phyloP scores from a whole-genome alignment of 2,329 filamentous ascomycete species.

The Fusarium sp. region DNA sequence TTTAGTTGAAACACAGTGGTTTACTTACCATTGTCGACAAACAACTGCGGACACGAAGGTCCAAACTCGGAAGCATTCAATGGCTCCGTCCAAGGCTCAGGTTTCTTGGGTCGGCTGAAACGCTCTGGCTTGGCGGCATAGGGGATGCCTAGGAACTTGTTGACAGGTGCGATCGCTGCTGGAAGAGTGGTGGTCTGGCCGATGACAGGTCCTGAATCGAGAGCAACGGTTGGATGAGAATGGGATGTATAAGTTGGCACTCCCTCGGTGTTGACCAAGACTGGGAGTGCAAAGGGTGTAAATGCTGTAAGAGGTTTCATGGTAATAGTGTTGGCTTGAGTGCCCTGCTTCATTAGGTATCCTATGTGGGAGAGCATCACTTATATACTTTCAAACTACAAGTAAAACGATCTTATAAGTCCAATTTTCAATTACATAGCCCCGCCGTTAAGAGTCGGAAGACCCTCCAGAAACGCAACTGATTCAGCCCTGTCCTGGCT shows the following conservation, averaged over 20 bases:
- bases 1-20: too few relatives aligned
- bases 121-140: constrained; percentile 32
- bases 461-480: too few relatives aligned
- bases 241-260: not conserved
- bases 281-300: constrained; percentile 1
- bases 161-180: constrained; percentile 18
- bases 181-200: constrained; percentile 31
- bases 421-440: not conserved
- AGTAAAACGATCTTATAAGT: too few relatives aligned
- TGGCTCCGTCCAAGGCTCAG: constrained; percentile 26
- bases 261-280: not conserved
- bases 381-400: not conserved
- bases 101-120: constrained; percentile 22
- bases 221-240: constrained; percentile 16
- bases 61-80: constrained; percentile 27
- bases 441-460: not conserved
- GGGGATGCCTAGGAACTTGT: constrained; percentile 38
- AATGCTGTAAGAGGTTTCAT: constrained; percentile 21
- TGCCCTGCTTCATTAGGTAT: not conserved
- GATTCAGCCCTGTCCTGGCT: not conserved
- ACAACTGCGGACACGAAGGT: constrained; percentile 31
- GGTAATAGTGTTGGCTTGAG: not conserved
- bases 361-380: too few relatives aligned
- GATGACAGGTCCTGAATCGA: constrained; percentile 31
- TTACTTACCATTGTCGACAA: constrained; percentile 24